A percentile compares a stretch with the other conserved stretches of the same genome.
phyloP scores from a whole-genome alignment of 1,139 yeast species.

The Diutina scorzettiae region DNA sequence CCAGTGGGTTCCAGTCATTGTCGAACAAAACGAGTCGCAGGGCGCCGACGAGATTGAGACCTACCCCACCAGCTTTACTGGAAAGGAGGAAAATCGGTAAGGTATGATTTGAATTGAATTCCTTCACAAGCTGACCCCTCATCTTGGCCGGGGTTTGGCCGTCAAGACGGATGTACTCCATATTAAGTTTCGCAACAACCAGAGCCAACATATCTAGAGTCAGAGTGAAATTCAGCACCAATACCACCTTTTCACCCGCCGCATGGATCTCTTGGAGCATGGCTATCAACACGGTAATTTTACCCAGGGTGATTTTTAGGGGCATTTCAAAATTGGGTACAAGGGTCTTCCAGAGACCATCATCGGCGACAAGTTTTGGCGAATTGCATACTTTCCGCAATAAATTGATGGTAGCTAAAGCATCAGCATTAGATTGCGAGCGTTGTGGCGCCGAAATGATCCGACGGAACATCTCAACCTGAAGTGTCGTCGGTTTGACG shows the following conservation, averaged over 20 bases:
- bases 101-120: slow-evolving; percentile 45
- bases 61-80: slow-evolving; percentile 91
- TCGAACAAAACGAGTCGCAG: slow-evolving; percentile 75
- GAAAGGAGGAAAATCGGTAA: slow-evolving; percentile 67
- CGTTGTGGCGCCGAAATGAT: background rate
- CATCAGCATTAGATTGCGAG: slow-evolving; percentile 14
- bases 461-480: slow-evolving; percentile 39
- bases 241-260: slow-evolving; percentile 60
- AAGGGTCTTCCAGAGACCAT: slow-evolving; percentile 19
- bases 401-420: slow-evolving; percentile 59
- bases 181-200: slow-evolving; percentile 36
- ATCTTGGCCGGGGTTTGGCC: slow-evolving; percentile 66
- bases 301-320: slow-evolving; percentile 33
- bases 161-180: slow-evolving; percentile 58
- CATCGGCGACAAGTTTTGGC: slow-evolving; percentile 48
- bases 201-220: slow-evolving; percentile 69
- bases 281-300: slow-evolving; percentile 41
- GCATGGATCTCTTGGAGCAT: slow-evolving; percentile 32
- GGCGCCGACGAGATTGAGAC: slow-evolving; percentile 83
- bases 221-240: slow-evolving; percentile 83
- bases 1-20: slow-evolving; percentile 92
- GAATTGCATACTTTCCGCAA: slow-evolving; percentile 80
- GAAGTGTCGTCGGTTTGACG: slow-evolving; percentile 61
- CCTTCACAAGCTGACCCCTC: slow-evolving; percentile 54
- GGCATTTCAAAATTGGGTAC: slow-evolving; percentile 6